A percentile compares a stretch with the other conserved stretches of the same genome.
Evolutionary conservation across 2,329 filamentous ascomycete species (phyloP).

Genomic region (Arthrobotrys megalospora): DNA sequence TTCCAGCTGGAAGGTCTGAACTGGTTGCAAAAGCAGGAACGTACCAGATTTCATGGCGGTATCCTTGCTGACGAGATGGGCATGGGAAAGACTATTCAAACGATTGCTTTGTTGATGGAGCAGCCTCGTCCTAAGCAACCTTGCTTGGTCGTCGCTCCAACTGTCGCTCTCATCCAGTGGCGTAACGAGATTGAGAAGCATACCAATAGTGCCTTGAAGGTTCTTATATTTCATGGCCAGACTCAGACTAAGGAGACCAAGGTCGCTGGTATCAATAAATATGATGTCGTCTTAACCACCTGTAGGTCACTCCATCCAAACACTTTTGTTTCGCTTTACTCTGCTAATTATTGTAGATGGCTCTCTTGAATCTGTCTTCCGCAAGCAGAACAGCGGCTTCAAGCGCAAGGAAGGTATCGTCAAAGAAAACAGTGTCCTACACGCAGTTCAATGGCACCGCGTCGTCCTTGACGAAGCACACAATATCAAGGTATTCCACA

Average conservation of each 20-base stretch:
- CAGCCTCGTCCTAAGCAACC: slow-evolving; percentile 77
- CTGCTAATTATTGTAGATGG: slow-evolving; percentile 67
- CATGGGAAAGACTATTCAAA: slow-evolving; percentile 98
- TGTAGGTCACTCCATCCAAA: slow-evolving; percentile 75
- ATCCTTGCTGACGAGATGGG: slow-evolving; percentile 98
- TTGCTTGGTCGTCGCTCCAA: slow-evolving; percentile 89
- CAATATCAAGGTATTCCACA: slow-evolving; percentile 81
- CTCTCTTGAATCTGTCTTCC: slow-evolving; percentile 88
- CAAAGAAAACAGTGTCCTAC: slow-evolving; percentile 85
- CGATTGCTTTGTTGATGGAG: slow-evolving; percentile 97
- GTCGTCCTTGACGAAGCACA: slow-evolving; percentile 96
- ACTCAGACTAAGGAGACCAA: slow-evolving; percentile 84
- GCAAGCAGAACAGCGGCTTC: slow-evolving; percentile 93
- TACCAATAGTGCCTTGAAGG: slow-evolving; percentile 90
- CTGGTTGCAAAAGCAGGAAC: slow-evolving; percentile 94
- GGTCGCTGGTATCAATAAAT: slow-evolving; percentile 81
- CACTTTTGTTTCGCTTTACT: background rate
- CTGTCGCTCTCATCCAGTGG: slow-evolving; percentile 97
- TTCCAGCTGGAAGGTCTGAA: slow-evolving; percentile 94
- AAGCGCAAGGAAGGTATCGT: slow-evolving; percentile 82
- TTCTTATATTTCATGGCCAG: slow-evolving; percentile 90
- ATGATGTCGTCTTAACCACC: slow-evolving; percentile 96
- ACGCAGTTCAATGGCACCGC: slow-evolving; percentile 88
- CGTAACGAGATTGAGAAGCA: slow-evolving; percentile 83
- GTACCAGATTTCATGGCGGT: slow-evolving; percentile 86